Base-by-base conservation (phyloP, 768 basidiomycete genomes). In the Phlebiopsis flavidoalba region DNA sequence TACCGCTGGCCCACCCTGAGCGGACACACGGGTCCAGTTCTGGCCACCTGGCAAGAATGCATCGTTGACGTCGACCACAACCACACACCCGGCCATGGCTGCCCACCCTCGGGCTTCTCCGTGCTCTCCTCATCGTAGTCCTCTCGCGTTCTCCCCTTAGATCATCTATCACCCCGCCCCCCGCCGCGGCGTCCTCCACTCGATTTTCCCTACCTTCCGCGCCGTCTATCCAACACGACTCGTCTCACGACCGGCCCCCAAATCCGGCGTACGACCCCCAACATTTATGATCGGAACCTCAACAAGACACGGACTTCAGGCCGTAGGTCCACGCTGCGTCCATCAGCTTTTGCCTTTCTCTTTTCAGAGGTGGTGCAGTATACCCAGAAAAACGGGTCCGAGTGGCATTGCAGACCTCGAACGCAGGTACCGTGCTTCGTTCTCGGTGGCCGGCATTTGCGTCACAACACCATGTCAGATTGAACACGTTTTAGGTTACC, bases 301-400 rank as follows among this genome's bases (percentile, higher is more conserved):
- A 93, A 91, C 79, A 96, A 95, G 79, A 87, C 91, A 1, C 85
- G 91, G 47, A 80, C 84, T 12, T 75, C 87, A 24, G 96, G n/a
- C n/a, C n/a, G n/a, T n/a, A 98, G 71, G 92, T 96, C 55, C n/a
- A n/a, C n/a, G 89, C 91, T 15, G 79, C 86, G 5, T 81, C n/a
- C n/a, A n/a, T n/a, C 88, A 2, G 89, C 94, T 0, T 95, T 93
- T 71, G 73, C 89, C 0, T 98, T 97, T 71, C 80, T 98, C 60
- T 95, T 98, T 74, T 90, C 91, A 4, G 95, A 98, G 75, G 79
- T 95, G 12, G 88, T 99, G 1, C 89, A 95, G 72, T 98, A 98
- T 75, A 96, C 93, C 1, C 97, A 98, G 76, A 95, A 93, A 69
- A 93, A 69, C 85, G 94, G 56, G 96, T 98, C n/a, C n/a, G 55